Base-by-base conservation (phyloP, 768 basidiomycete species). In the Amanita inopinata region DNA sequence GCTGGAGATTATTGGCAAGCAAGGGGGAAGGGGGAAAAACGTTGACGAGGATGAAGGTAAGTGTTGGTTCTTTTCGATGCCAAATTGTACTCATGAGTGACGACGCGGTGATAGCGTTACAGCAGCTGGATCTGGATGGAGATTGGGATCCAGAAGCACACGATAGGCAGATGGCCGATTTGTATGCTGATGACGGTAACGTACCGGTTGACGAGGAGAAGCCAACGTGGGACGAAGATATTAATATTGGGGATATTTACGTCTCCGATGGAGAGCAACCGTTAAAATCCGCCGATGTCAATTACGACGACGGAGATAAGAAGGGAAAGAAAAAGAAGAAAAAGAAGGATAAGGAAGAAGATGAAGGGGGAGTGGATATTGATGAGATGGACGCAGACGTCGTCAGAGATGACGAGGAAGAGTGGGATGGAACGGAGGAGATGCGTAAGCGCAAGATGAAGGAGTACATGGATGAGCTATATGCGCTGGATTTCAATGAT, bases 401-500 rank as follows among this genome's bases (percentile, higher is more conserved):
- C 4, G 54, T 61, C 34, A 59, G 53, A 11, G 66, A 67, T 6
- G 69, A 66, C 8, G 67, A 74, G 27, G 78, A 78, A 14, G 84
- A 86, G 48, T 87, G 85, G 81, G 80, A 80, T 51, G 86, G 85
- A 1, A 89, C 86, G n/a, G 87, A 93, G 55, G 87, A 86, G 54
- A 88, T 87, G 76, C 74, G 87, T 40, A 90, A 91, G 60, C 67
- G 71, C 38, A 83, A 83, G 53, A 59, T 92, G 46, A 78, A 93
- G 41, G 71, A 88, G 54, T 89, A 93, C 53, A 85, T 97, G 84
- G 84, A 91, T 47, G 87, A 91, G 58, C 68, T 98, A 31, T 83
- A 92, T 57, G 80, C 71, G 25, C 69, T 98, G 12, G 94, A 97
- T 47, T 94, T 97, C 66, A 97, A 97, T 59, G 93, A 94, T 53